Conservation (phyloP, 148 eudicot genomes). For the Fallopia convolvulus region DNA sequence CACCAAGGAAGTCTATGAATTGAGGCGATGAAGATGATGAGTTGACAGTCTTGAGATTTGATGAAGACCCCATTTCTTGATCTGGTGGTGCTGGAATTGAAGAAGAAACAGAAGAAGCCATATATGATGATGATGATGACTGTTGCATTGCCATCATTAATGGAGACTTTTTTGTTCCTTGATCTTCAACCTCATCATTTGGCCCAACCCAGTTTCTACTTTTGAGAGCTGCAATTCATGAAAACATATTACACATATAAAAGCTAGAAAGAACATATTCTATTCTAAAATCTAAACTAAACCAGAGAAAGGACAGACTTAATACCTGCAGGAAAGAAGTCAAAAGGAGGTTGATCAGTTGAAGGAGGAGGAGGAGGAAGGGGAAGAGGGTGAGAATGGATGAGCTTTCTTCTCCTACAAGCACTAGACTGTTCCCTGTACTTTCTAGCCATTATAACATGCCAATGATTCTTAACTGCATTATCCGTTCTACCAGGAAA, state of each 20-base stretch:
- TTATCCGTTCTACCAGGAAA: conserved; percentile 48
- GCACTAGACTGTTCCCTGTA: conserved; percentile 33
- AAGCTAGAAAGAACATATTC: not conserved
- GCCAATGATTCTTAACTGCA: conserved; percentile 51
- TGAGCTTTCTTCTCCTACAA: conserved; percentile 25
- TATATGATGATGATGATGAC: not conserved
- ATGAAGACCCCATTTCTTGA: not conserved
- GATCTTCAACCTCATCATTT: not conserved
- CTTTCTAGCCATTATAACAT: conserved; percentile 45
- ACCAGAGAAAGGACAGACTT: not conserved
- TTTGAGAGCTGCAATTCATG: not conserved
- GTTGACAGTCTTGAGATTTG: not conserved
- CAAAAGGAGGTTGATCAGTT: not conserved
- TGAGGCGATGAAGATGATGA: conserved; percentile 6
- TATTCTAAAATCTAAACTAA: too few relatives aligned
- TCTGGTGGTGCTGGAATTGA: not conserved
- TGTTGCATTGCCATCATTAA: not conserved
- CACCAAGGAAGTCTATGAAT: conserved; percentile 7
- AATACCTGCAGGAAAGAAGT: not conserved
- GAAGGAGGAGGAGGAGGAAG: not conserved
- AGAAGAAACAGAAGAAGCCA: not conserved
- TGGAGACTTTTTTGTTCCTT: not conserved
- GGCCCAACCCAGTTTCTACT: not conserved
- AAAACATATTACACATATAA: not conserved
- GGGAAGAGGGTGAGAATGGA: not conserved